A percentile compares a stretch with the other conserved stretches of the same genome.
Conservation (phyloP, 176 grass and related monocot genomes). For the Carex pumila region DNA sequence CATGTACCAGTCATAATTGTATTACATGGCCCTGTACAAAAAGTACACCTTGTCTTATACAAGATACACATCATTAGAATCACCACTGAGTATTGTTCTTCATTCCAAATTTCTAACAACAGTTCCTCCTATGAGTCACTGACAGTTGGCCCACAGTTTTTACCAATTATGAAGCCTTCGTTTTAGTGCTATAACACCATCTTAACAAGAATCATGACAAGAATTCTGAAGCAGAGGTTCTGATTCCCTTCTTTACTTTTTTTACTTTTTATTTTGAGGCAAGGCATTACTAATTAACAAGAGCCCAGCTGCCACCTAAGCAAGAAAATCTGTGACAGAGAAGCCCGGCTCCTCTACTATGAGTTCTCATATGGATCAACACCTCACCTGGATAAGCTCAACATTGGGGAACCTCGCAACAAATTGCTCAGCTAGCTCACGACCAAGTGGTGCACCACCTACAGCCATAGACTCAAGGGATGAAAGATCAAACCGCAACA, state of each 20-base stretch:
- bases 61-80: not conserved
- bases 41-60: not conserved
- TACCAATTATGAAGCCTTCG: not conserved
- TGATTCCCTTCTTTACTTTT: not conserved
- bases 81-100: not conserved
- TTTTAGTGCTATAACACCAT: not conserved
- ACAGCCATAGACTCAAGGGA: slow-evolving; percentile 48
- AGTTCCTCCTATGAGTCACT: not conserved
- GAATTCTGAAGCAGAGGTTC: not conserved
- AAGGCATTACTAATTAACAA: not conserved
- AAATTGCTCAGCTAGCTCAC: slow-evolving; percentile 59
- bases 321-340: not conserved
- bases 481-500: slow-evolving; percentile 45
- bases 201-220: not conserved
- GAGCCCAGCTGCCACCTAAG: not conserved
- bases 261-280: too few species aligned
- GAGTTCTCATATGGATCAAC: not conserved
- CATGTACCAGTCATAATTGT: not conserved
- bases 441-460: slow-evolving; percentile 63
- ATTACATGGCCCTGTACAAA: not conserved
- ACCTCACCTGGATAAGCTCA: slow-evolving; percentile 47
- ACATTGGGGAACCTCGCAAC: slow-evolving; percentile 54
- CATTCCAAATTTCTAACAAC: not conserved
- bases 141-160: not conserved
- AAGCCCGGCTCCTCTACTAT: not conserved